Evolutionary conservation across 768 basidiomycete genomes (phyloP), one percentile per base, ranked within the genome.

Genomic region (Galerina sulciceps): DNA sequence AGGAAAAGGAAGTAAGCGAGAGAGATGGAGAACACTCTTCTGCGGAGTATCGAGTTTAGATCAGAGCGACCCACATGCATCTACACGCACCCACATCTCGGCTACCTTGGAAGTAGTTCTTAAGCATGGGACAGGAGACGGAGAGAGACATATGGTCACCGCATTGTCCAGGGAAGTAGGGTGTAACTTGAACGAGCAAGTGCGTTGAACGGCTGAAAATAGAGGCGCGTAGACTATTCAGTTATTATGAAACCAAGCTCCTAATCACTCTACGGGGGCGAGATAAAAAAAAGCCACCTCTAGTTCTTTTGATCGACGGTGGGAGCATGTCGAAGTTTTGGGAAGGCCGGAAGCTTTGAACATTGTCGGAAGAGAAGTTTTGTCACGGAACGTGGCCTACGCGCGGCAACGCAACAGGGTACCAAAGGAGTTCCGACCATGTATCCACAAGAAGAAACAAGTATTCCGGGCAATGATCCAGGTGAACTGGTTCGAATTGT

Each of bases 41-140:
- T 20, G 36, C 18, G 36, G 34, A 51, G 26, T 31, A 8, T 31
- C 36, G n/a, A 51, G 42, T 34, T 37, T 31, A 31, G 42, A 31
- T n/a, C 31, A 8, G 22, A 22, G 49, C 37, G 42, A 22, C 56
- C 48, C 49, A 57, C 42, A 57, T 44, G 48, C 48, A 45, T 57
- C 56, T 45, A 57, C 41, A 50, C 42, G 44, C 48, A 57, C 56
- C 56, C 56, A 57, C 56, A 57, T 37, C 41, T 51, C 46, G 38
- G 42, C 51, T 49, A 45, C 53, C 34, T 55, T n/a, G 53, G 40
- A 4, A 40, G n/a, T 51, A 1, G 36, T 40, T 51, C 37, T 15
- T 51, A 40, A 23, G 40, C 49, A 51, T 38, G 26, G 37, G 13
- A 51, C 35, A 35, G 49, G 40, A 36, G 49, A 47, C 8, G 46